Evolutionary conservation across 2,329 filamentous ascomycete genomes (phyloP).

Genomic region (Exophiala phaeomuriformis): DNA sequence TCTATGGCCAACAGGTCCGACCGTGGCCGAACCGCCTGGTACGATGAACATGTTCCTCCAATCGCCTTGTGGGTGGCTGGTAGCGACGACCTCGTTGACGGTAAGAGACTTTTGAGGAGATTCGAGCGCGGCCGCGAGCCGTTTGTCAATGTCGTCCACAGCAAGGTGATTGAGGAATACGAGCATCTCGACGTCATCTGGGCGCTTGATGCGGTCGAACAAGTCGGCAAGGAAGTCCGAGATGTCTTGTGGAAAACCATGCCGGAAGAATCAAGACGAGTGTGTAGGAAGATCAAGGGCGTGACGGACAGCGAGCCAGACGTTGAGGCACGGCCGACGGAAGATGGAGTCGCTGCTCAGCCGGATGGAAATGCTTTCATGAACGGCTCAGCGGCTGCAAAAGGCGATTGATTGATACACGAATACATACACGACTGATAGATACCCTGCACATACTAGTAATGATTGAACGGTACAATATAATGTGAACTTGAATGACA

Average conservation of each 20-base stretch:
- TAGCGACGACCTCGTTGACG: constrained; percentile 77
- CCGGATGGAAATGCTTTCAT: not conserved
- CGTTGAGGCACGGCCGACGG: not conserved
- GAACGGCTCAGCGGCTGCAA: not conserved
- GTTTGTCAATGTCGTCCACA: constrained; percentile 69
- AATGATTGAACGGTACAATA: no score
- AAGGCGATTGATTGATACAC: not conserved
- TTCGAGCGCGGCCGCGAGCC: constrained; percentile 75
- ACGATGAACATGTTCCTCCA: constrained; percentile 67
- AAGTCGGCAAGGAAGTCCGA: constrained; percentile 72
- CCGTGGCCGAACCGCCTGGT: constrained; percentile 59
- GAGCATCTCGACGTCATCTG: constrained; percentile 93
- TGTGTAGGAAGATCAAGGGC: constrained; percentile 58
- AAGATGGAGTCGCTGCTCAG: no score
- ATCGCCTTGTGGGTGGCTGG: constrained; percentile 86
- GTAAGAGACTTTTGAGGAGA: constrained; percentile 62
- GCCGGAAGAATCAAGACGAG: constrained; percentile 46
- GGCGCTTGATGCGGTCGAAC: constrained; percentile 80
- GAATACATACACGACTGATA: no score
- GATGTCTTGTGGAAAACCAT: constrained; percentile 79
- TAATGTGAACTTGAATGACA: no score
- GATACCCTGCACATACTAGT: no score
- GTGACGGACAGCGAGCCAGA: constrained; percentile 39
- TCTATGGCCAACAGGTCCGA: constrained; percentile 7
- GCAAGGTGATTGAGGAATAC: constrained; percentile 75